Conservation (phyloP, 2,329 filamentous ascomycete species). For the Alternaria sp. region DNA sequence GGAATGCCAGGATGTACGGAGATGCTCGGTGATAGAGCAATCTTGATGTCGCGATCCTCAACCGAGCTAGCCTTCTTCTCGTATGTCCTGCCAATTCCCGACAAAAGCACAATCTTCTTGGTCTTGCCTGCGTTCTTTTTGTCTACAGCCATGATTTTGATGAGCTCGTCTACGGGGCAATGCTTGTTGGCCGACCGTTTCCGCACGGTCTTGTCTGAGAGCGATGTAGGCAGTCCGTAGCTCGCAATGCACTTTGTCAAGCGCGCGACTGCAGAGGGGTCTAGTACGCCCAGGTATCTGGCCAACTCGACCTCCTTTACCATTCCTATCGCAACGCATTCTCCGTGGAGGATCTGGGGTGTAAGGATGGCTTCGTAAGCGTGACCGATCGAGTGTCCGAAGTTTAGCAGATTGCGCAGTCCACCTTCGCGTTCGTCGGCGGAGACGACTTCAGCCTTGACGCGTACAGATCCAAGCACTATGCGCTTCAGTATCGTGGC, state of each 20-base stretch:
- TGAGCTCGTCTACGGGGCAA: constrained; percentile 84
- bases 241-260: constrained; percentile 93
- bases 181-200: constrained; percentile 85
- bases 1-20: constrained; percentile 77
- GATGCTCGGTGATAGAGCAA: constrained; percentile 82
- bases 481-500: constrained; percentile 63
- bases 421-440: constrained; percentile 94
- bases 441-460: constrained; percentile 95
- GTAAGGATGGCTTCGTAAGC: constrained; percentile 95
- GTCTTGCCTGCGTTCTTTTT: constrained; percentile 97
- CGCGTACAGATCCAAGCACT: constrained; percentile 87
- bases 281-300: constrained; percentile 84
- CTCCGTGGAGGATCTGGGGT: constrained; percentile 93
- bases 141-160: constrained; percentile 95
- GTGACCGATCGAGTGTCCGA: constrained; percentile 97
- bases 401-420: constrained; percentile 92
- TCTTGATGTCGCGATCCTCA: constrained; percentile 81
- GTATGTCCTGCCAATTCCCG: constrained; percentile 85
- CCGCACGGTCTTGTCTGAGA: constrained; percentile 82
- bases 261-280: constrained; percentile 86
- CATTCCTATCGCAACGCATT: constrained; percentile 97
- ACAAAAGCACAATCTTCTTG: constrained; percentile 95
- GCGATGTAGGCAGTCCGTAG: constrained; percentile 86
- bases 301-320: constrained; percentile 96
- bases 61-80: constrained; percentile 90